phyloP scores from a whole-genome alignment of 2,329 filamentous ascomycete species.

The Elsinoe necatrix region DNA sequence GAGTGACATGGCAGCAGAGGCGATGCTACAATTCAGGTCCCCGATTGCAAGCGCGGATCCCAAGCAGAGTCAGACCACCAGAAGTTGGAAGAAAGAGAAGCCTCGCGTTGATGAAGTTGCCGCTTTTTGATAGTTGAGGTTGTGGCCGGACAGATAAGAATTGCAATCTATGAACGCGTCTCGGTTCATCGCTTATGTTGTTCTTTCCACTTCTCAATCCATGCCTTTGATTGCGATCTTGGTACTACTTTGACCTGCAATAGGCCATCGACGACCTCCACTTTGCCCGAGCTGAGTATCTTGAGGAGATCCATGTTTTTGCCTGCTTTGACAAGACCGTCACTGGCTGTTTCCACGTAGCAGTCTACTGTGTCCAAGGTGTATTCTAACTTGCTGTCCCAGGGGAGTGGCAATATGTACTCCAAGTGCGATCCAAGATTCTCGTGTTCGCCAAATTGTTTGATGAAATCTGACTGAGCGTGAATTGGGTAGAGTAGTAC shows the following conservation, averaged over 20 bases:
- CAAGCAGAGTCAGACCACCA: background rate
- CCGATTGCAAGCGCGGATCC: background rate
- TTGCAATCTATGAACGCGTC: no score
- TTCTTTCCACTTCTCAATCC: constrained; percentile 77
- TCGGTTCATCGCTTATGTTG: constrained; percentile 38
- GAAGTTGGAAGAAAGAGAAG: background rate
- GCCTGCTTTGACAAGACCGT: constrained; percentile 80
- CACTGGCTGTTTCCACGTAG: constrained; percentile 74
- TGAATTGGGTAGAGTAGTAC: constrained; percentile 78
- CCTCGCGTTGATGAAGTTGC: background rate
- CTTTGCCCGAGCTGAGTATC: constrained; percentile 64
- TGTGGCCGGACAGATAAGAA: no score
- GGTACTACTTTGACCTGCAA: constrained; percentile 79
- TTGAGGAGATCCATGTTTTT: constrained; percentile 73
- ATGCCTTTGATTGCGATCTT: constrained; percentile 57
- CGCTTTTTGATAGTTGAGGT: background rate
- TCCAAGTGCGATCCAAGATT: constrained; percentile 66
- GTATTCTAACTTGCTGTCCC: constrained; percentile 67
- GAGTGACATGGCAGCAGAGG: constrained; percentile 4
- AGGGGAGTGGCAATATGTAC: constrained; percentile 82
- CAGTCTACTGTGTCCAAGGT: constrained; percentile 61
- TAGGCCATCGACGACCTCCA: constrained; percentile 81
- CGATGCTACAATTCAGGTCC: background rate
- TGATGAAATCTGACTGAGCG: constrained; percentile 82
- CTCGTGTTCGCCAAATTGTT: constrained; percentile 72